phyloP scores from a whole-genome alignment of 164 flowering plant genomes.

The Magnolia kwangsiensis region DNA sequence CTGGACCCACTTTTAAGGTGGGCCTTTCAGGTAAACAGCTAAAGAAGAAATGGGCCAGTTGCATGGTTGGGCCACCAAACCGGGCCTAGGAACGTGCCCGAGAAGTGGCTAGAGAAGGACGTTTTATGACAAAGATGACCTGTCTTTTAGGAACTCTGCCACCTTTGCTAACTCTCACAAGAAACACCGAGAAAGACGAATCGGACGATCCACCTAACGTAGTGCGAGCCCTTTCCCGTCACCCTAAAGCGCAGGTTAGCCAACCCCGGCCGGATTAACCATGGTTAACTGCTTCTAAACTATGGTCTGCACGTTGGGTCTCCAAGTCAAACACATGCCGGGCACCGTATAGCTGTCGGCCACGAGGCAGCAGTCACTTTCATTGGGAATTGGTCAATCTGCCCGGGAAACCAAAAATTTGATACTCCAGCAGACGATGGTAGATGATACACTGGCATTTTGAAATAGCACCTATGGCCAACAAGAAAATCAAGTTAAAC shows the following conservation, averaged over 20 bases:
- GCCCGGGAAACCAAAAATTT: conserved; percentile 9
- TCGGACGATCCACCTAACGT: neutral
- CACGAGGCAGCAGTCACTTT: conserved; percentile 32
- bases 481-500: too few species aligned
- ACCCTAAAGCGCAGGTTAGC: neutral
- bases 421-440: too few species aligned
- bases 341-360: conserved; percentile 29
- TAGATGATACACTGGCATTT: too few species aligned
- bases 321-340: conserved; percentile 20
- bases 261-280: neutral
- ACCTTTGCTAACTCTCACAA: neutral
- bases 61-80: too few species aligned
- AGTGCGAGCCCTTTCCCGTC: neutral
- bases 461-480: too few species aligned
- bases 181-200: neutral
- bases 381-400: conserved; percentile 31
- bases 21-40: too few species aligned
- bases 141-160: neutral
- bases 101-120: too few species aligned
- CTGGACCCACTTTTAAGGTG: too few species aligned
- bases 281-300: neutral
- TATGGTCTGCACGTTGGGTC: conserved; percentile 30
- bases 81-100: too few species aligned
- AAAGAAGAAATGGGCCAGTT: too few species aligned
- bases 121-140: too few species aligned